Evolutionary conservation across 306 rosid genomes (phyloP).

Genomic region (Fagus sylvatica): DNA sequence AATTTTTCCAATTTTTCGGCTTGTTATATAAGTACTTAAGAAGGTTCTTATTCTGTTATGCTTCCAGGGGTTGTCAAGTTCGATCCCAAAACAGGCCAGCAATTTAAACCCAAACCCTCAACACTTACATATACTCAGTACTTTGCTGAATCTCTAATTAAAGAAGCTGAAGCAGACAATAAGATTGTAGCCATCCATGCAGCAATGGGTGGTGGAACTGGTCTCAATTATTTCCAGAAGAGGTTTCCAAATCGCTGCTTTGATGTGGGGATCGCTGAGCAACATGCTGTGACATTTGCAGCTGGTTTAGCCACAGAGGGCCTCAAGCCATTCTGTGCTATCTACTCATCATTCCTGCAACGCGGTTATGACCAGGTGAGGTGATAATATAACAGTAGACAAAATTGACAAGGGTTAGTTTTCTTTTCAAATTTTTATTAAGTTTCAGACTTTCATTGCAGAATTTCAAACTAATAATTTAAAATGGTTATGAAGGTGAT

Average conservation of each 20-base stretch:
- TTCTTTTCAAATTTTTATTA: background rate
- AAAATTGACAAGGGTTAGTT: background rate
- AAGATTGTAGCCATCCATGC: constrained; percentile 90
- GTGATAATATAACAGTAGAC: background rate
- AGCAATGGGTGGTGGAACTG: constrained; percentile 97
- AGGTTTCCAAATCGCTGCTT: constrained; percentile 84
- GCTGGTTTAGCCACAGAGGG: constrained; percentile 97
- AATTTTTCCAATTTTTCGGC: constrained; percentile 15
- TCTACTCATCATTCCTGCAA: constrained; percentile 87
- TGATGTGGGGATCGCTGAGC: constrained; percentile 94
- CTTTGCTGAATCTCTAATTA: constrained; percentile 81
- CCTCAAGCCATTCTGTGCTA: constrained; percentile 89
- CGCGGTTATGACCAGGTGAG: constrained; percentile 94
- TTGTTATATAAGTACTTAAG: constrained; percentile 2
- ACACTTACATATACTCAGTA: constrained; percentile 80
- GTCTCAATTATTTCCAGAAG: constrained; percentile 85
- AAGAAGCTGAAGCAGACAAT: constrained; percentile 78
- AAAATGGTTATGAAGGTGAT: constrained; percentile 49
- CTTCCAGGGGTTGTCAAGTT: constrained; percentile 80
- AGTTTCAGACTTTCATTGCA: background rate
- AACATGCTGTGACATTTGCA: constrained; percentile 92
- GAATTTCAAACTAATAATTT: constrained; percentile 13
- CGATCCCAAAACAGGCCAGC: constrained; percentile 82
- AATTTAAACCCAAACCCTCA: constrained; percentile 61
- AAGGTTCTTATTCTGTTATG: constrained; percentile 10